Evolutionary conservation across 768 basidiomycete genomes (phyloP), one percentile per base, ranked within the genome.

Genomic region (Tulasnella sp.): DNA sequence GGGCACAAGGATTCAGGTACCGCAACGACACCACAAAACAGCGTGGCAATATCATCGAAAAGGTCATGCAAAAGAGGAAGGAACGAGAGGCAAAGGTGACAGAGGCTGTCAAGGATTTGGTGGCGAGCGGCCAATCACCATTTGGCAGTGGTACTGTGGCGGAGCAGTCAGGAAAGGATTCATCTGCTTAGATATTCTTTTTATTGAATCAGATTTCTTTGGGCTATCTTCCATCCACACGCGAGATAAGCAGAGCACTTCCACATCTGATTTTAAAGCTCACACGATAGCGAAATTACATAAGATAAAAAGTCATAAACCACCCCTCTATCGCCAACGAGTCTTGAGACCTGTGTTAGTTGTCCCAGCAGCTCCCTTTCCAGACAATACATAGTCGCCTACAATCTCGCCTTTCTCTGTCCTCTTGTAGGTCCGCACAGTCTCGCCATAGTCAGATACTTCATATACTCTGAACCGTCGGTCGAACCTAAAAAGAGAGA

Each of bases 391-490:
- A 67, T 82, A 72, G 54, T 74, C 71, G 57, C 85, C 79, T 37
- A 84, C 45, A 12, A 85, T 67, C 48, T 75, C 76, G 48, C 79
- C 79, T 52, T 79, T 69, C 61, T 86, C 84, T 3, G 77, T 79
- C 33, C 79, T 77, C 65, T 95, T 95, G 65, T 85, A 78, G 32
- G 93, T 93, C 62, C 72, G 70, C 62, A 98, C 87, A 5, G 78
- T 91, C 72, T 98, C 93, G 39, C 93, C 93, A 59, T 75, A 96
- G 55, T 89, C 79, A 15, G 81, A 83, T 45, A 98, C 72, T 22
- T 89, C 78, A 64, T 82, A 98, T 39, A 96, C 69, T 6, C 93
- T 73, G 72, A 93, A 90, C 35, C 93, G 75, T 15, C 92, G 78
- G 64, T 95, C 87, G 62, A 96, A 95, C 12, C 83, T 83, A 45